Evolutionary conservation across 495 filamentous ascomycete genomes (phyloP), one percentile per base, ranked within the genome.

Genomic region (Xylaria palmicola): DNA sequence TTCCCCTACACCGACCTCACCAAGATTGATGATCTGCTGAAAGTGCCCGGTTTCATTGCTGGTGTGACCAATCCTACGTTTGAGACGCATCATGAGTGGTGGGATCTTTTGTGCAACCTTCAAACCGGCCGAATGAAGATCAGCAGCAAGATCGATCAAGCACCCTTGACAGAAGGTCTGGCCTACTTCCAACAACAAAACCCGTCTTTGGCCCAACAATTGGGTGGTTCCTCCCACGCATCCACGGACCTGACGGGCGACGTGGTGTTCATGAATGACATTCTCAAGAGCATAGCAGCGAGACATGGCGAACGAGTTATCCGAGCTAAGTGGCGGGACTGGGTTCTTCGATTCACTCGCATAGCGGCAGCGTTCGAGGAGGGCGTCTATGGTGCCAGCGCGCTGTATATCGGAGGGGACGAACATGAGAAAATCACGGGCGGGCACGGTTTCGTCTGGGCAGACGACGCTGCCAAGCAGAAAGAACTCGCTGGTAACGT

Each of bases 1-100:
- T 99, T 99, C 70, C 94, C 94, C 6, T 99, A 99, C 71, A 99
- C 94, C 6, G 94, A 99, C 73, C 82, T 99, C 20, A 96, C 91
- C 43, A 99, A 99, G 73, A 91, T 99, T 49, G 94, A 99, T 65
- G 94, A 98, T 70, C 84, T 99, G 6, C 81, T 98, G 30, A 90
- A 91, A 62, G 95, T 99, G 1, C 93, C 95, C 19, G 94, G 94
- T 7, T 99, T 99, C 71, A 95, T 99, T 68, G 94, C 94, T 19
- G 94, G 94, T 59, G 94, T 99, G 17, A 99, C 94, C 2, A 99
- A 99, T 74, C 94, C 93, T 8, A 91, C 90, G 0, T 98, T 99
- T 72, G 91, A 92, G 61, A 86, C 93, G 65, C 93, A 97, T 66
- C 89, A 89, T 0, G 92, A 96, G 67, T 99, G 94, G 94, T 99